phyloP scores from a whole-genome alignment of 2,329 filamentous ascomycete genomes.

The Ophiostoma ulmi region DNA sequence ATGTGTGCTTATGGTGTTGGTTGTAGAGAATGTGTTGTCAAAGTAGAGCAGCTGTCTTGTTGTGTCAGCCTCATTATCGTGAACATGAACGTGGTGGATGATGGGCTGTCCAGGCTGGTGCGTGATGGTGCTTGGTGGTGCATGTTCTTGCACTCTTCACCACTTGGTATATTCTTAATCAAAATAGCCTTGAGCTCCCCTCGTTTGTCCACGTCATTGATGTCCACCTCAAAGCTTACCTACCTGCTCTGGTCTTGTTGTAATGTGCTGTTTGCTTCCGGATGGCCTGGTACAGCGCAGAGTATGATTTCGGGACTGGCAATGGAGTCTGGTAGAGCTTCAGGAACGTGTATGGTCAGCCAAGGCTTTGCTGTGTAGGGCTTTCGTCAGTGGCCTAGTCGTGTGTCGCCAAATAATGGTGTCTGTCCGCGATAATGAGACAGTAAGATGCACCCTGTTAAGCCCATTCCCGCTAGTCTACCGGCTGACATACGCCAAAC shows the following conservation, averaged over 20 bases:
- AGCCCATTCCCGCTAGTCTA: neutral
- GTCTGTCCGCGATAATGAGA: neutral
- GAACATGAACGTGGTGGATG: neutral
- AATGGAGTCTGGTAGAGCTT: neutral
- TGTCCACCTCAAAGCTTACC: neutral
- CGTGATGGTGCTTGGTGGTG: neutral
- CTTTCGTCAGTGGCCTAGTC: neutral
- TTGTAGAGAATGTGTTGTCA: neutral
- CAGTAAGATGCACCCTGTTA: conserved; percentile 11
- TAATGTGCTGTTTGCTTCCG: neutral
- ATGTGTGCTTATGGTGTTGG: neutral
- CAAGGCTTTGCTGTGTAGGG: neutral
- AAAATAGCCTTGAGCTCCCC: neutral
- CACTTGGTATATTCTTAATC: neutral
- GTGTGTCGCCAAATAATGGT: conserved; percentile 2
- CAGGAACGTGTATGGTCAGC: conserved; percentile 1
- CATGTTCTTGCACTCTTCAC: neutral
- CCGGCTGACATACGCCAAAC: neutral
- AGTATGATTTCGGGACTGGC: neutral
- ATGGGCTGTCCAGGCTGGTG: neutral
- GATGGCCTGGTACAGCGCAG: neutral
- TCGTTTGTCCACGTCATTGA: neutral
- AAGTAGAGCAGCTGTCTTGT: conserved; percentile 3
- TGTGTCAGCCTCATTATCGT: neutral
- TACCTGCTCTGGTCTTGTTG: neutral